Base-by-base conservation (phyloP, 306 rosid genomes). In the Aeschynomene evenia region DNA sequence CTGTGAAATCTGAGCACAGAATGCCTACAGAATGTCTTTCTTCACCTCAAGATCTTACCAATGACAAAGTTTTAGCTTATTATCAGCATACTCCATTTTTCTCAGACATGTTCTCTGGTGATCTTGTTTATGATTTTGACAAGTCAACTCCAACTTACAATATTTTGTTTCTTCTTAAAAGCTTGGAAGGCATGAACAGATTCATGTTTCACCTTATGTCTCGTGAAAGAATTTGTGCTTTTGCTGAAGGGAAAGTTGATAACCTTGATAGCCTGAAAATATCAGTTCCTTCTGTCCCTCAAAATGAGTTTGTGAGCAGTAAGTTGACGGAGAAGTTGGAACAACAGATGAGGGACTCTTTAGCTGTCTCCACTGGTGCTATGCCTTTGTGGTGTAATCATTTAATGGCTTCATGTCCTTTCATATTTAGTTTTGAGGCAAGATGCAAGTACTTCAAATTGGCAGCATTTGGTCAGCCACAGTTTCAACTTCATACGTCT, bases 291-390 rank as follows among this genome's bases (percentile, higher is more conserved):
- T 78, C 87, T 69, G 83, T 89, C 54, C 76, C 87, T 19, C 95
- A 84, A 83, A 87, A 75, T 83, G 97, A 91, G 77, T 95, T 95
- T 80, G 89, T 89, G 54, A 95, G 85, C 72, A 81, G 75, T 68
- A 95, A 95, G 78, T 79, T 95, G 85, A 91, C 97, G 4, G 99
- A 91, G 79, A 95, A 95, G 79, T 81, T 95, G 50, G 99, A 95
- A 79, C 97, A 91, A 72, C 99, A 91, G 77, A 89, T 95, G 97
- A 80, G 91, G 73, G 99, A 95, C 75, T 42, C 81, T 65, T 70
- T 85, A 77, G 88, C 95, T 31, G 82, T 91, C 56, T 89, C 90
- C n/a, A 37, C 62, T 63, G 93, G 95, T 56, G 90, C 91, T 63
- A 85, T 95, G 89, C 99, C 99, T 71, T 69, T 68, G 61, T 95